Evolutionary conservation across 2,329 filamentous ascomycete genomes (phyloP).

Genomic region (Fusarium foetens): DNA sequence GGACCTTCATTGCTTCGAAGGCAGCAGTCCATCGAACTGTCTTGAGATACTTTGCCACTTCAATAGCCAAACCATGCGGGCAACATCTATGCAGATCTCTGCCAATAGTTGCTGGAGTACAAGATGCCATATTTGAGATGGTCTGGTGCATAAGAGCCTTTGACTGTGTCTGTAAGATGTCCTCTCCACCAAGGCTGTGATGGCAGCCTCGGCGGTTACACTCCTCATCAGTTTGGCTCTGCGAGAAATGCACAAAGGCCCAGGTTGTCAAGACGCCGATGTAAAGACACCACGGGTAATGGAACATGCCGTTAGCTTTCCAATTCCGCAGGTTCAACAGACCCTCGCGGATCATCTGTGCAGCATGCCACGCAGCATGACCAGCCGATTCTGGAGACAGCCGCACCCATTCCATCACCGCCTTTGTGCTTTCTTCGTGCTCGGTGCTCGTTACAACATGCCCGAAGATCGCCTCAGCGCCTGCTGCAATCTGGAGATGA

Average conservation of each 20-base stretch:
- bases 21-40: neutral
- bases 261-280: neutral
- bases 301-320: neutral
- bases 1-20: neutral
- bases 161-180: neutral
- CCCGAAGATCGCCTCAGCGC: neutral
- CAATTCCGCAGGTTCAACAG: neutral
- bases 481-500: neutral
- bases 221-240: rapidly evolving
- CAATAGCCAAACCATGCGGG: neutral
- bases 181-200: neutral
- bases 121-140: neutral
- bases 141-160: neutral
- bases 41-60: neutral
- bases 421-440: neutral
- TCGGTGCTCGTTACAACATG: neutral
- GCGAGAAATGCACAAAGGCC: neutral
- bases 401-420: neutral
- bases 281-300: neutral
- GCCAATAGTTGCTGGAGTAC: neutral
- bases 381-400: neutral
- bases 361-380: neutral
- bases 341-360: neutral
- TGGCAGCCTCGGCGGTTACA: neutral
- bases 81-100: neutral